phyloP scores from a whole-genome alignment of 2,329 filamentous ascomycete species.

The Exophiala alcalophila region DNA sequence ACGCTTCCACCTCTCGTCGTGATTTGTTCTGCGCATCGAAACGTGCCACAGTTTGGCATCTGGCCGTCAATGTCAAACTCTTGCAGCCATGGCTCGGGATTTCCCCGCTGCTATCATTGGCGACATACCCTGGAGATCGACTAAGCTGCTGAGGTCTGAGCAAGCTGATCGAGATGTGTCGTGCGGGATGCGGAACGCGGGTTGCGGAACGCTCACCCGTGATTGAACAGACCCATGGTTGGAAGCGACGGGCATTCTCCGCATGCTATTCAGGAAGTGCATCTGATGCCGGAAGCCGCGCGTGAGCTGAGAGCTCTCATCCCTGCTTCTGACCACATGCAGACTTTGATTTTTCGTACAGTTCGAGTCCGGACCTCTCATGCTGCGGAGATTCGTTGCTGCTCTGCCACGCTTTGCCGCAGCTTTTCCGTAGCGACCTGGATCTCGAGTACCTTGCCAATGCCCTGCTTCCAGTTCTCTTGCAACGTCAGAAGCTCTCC shows the following conservation, averaged over 20 bases:
- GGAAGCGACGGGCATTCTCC: conserved; percentile 17
- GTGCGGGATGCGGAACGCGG: conserved; percentile 2
- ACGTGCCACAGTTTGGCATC: no score
- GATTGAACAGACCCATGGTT: conserved; percentile 12
- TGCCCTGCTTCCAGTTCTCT: conserved; percentile 72
- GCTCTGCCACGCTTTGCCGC: conserved; percentile 63
- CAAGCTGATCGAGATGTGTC: no score
- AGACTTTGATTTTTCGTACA: not conserved
- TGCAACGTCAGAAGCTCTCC: conserved; percentile 73
- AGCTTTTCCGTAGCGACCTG: conserved; percentile 78
- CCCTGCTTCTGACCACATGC: conserved; percentile 9
- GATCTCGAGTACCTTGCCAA: conserved; percentile 78
- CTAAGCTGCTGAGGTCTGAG: not conserved
- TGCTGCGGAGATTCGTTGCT: conserved; percentile 28
- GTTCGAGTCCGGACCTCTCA: conserved; percentile 3
- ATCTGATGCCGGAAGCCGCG: conserved; percentile 5
- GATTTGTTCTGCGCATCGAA: no score
- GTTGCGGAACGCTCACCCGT: conserved; percentile 16
- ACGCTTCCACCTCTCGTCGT: no score
- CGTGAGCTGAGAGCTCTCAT: not conserved
- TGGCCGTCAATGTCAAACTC: no score
- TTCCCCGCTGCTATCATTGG: no score
- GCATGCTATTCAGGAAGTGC: conserved; percentile 10
- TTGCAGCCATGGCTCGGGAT: no score
- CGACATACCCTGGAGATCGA: no score